Evolutionary conservation across 768 basidiomycete genomes (phyloP), one percentile per base, ranked within the genome.

Genomic region (Pluteus cervinus): DNA sequence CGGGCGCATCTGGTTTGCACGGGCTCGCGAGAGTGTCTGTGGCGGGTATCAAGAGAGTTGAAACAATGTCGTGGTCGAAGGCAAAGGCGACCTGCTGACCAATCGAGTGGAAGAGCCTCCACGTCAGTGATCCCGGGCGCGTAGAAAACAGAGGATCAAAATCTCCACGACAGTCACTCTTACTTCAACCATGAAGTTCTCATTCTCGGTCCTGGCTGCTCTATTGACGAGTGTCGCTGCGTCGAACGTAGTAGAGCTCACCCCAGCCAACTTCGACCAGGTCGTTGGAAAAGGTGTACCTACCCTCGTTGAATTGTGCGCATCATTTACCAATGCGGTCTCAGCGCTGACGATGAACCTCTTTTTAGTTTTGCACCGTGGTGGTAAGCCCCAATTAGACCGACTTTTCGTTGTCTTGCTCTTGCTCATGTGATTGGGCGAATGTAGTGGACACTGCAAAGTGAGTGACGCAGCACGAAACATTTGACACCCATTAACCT

Each of bases 251-350:
- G 43, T 92, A 29, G 89, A 91, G 6, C 78, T 94, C 31, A 73
- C 56, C 31, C 69, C 84, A 1, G 66, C 70, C 44, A 87, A 83
- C 62, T 96, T 91, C 54, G 82, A 90, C 56, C 47, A 63, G 20
- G 56, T 79, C 39, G 63, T 94, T 51, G 91, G 90, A 34, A 62
- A 82, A 40, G 87, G 83, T 38, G 86, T 76, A 52, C 83, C 87
- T 39, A 88, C 81, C 50, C 70, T 92, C 23, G 87, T 94, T 17
- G 90, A 93, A 63, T 93, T 94, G 89, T 92, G 51, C 3, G 21
- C 15, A 9, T 11, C 15, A 30, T 26, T 28, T 47, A 32, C 11
- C 25, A 17, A 42, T 18, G 10, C 23, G 21, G 14, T 21, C 17
- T 29, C 34, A 39, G 14, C 24, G 29, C 24, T 47, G 28, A 39